Base-by-base conservation (phyloP, 805 yeast genomes). In the Candida wancherniae region DNA sequence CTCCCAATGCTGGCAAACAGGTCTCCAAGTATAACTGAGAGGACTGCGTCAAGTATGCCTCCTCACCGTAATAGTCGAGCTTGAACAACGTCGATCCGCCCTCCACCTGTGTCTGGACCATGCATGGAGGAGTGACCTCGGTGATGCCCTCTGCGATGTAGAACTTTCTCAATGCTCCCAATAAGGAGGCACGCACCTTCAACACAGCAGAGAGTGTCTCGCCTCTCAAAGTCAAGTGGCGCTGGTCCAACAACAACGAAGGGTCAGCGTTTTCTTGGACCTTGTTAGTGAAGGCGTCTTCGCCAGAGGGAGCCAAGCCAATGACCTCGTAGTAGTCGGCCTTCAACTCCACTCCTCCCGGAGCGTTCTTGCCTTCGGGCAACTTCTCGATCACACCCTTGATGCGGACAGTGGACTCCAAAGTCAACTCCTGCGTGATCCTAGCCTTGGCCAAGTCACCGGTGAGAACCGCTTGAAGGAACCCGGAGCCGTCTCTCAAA, bases 71-170 rank as follows among this genome's bases (percentile, higher is more conserved):
- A 70, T 94, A 92, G 59, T 84, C 83, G 68, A 92, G 69, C 52
- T 80, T 78, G 72, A 92, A 92, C 55, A 92, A 71, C 11, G 98
- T 92, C 22, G 97, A 84, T 33, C 99, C 99, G 58, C 99, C 98
- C 68, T 92, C 99, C 38, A 92, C 99, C 70, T 92, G 97, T 22
- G 96, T 88, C 68, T 92, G 98, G 34, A 92, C 99, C 97, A 92
- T 92, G 66, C 97, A 88, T 53, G 99, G 99, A 26, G 98, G 97
- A 22, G 97, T 92, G 38, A 94, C 96, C 71, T 92, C 99, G 19
- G 77, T 65, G 31, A 88, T 53, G 19, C 75, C 73, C 64, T 81
- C 85, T 52, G 85, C 92, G 15, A 57, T 67, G 56, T 73, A 90
- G 37, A 82, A 82, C 45, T 77, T 71, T 67, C 99, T 79, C 47